Evolutionary conservation across 2,329 filamentous ascomycete genomes (phyloP).

Genomic region (Neoarthrinium moseri): DNA sequence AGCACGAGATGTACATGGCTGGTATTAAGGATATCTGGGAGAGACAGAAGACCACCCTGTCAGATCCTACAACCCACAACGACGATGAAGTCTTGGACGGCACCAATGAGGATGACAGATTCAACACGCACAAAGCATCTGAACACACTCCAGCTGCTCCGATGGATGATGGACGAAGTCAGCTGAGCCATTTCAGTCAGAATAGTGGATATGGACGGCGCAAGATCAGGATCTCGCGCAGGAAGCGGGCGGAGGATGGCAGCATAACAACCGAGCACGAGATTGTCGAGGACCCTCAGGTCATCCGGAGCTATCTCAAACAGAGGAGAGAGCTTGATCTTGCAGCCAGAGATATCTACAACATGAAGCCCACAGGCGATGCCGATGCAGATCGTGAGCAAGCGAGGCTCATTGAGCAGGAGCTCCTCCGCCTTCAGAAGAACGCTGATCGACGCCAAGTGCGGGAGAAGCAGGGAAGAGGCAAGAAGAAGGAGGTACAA

Average conservation of each 20-base stretch:
- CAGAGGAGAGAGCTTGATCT: constrained; percentile 70
- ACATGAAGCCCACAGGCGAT: constrained; percentile 47
- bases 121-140: constrained; percentile 66
- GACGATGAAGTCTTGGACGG: constrained; percentile 59
- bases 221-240: constrained; percentile 70
- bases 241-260: constrained; percentile 60
- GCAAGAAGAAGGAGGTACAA: constrained; percentile 46
- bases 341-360: constrained; percentile 65
- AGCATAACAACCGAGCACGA: constrained; percentile 60
- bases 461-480: constrained; percentile 82
- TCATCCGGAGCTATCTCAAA: constrained; percentile 87
- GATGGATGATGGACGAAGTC: constrained; percentile 76
- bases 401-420: constrained; percentile 58
- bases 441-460: constrained; percentile 89
- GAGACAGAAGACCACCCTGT: constrained; percentile 76
- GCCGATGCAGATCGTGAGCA: constrained; percentile 51
- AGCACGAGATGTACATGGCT: constrained; percentile 88
- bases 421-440: constrained; percentile 80
- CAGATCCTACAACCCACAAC: constrained; percentile 67
- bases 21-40: constrained; percentile 93
- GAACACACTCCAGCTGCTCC: constrained; percentile 66
- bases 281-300: constrained; percentile 73
- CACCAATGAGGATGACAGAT: constrained; percentile 64
- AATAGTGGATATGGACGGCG: constrained; percentile 68
- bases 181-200: constrained; percentile 71